Evolutionary conservation across 2,329 filamentous ascomycete species (phyloP), one percentile per base, ranked within the genome.

Genomic region (Alternaria novae-zelandiae): DNA sequence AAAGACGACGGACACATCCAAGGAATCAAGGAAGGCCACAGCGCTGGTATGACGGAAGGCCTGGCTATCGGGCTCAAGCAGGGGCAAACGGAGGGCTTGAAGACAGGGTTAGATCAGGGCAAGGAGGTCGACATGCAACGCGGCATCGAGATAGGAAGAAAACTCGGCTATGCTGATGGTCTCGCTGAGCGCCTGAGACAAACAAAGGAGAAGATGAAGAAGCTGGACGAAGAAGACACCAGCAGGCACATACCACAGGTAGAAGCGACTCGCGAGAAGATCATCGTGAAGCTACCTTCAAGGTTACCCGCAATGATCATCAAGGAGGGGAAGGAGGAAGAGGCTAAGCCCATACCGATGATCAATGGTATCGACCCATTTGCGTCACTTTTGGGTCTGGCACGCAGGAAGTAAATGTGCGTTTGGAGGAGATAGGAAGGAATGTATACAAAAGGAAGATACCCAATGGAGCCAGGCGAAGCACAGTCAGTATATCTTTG

Each of bases 311-410:
- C 26, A 6, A 21, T 6, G 7, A 13, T 43, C 3, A 0, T 30
- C 4, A 51, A n/a, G 17, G 50, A 58, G 25, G 21, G 11, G 6
- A 51, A 47, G 9, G 20, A 7, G 8, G 9, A 56, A 9, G 21
- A 8, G 15, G 49, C 15, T 13, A 51, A 51, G 25, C 36, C 21
- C 12, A 25, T 30, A 6, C 8, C 17, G 4, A 49, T 6, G 41
- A 44, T 28, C 10, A 30, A 28, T 5, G 47, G 20, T 36, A n/a
- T 23, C 11, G 59, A 62, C n/a, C 59, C 59, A 23, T 62, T 62
- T 9, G 44, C 41, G 21, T 53, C 41, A 6, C 26, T 62, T 12
- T 21, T 62, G 47, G 21, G 26, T 10, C 13, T 62, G 12, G 46
- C 41, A n/a, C 54, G 41, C 17, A 57, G 8, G 26, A 62, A 23